Evolutionary conservation across 2,329 filamentous ascomycete genomes (phyloP).

Genomic region (Trichoderma simmonsii): DNA sequence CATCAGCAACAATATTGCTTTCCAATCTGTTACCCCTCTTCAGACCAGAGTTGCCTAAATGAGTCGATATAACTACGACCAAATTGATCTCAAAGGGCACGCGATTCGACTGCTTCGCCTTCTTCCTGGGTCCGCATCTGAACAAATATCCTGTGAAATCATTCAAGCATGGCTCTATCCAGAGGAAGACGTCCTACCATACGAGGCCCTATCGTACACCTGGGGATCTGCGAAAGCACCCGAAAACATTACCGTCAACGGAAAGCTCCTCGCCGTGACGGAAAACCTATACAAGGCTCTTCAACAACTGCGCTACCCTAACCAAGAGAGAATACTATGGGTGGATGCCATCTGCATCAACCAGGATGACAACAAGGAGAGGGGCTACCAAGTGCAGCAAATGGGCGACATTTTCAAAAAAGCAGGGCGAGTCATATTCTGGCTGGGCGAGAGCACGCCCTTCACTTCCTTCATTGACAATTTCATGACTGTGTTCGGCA

Average conservation of each 20-base stretch:
- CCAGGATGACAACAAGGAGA: not conserved
- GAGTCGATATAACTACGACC: not conserved
- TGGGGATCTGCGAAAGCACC: not conserved
- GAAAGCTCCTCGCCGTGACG: not conserved
- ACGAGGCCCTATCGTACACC: not conserved
- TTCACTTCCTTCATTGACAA: not conserved
- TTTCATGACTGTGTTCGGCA: not conserved
- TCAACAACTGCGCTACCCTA: not conserved
- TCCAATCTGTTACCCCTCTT: not conserved
- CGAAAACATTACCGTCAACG: not conserved
- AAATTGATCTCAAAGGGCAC: not conserved
- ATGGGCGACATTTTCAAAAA: not conserved
- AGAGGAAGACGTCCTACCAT: not conserved
- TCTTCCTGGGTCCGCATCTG: not conserved
- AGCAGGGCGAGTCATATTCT: not conserved
- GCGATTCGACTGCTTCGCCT: not conserved
- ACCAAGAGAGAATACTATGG: not conserved
- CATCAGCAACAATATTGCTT: not conserved
- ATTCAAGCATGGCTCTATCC: not conserved
- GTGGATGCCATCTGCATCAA: not conserved
- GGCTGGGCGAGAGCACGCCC: not conserved
- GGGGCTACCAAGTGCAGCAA: not conserved
- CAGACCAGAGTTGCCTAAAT: not conserved
- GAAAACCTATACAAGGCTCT: not conserved
- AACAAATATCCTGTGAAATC: not conserved